phyloP scores from a whole-genome alignment of 176 grass and related monocot species.

The Miscanthus lutarioriparius region DNA sequence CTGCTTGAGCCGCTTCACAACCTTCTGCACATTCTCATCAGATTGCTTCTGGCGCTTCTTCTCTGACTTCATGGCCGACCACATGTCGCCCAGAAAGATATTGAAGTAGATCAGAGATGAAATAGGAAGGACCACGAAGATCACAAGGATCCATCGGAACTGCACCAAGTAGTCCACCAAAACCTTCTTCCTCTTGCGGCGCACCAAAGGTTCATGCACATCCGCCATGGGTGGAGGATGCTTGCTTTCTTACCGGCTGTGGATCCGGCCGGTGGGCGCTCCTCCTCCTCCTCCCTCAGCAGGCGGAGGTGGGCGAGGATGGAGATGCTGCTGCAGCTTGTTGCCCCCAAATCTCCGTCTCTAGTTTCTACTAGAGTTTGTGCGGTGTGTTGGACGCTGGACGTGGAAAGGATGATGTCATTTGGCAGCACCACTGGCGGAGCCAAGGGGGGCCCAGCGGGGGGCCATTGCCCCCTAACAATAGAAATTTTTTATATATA shows the following conservation, averaged over 20 bases:
- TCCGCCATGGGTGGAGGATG: conserved; percentile 66
- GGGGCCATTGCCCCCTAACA: no score
- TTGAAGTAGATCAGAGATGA: conserved; percentile 72
- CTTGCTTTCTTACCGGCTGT: background rate
- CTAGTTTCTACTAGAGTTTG: no score
- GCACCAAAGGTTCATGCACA: conserved; percentile 55
- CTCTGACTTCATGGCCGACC: conserved; percentile 79
- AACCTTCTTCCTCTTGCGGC: conserved; percentile 70
- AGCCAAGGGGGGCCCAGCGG: no score
- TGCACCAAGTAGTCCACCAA: conserved; percentile 78
- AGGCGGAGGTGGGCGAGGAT: no score
- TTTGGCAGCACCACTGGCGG: no score
- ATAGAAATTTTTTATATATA: no score
- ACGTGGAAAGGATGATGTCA: no score
- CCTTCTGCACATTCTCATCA: conserved; percentile 72
- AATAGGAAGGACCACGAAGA: conserved; percentile 79
- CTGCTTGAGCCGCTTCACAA: conserved; percentile 84
- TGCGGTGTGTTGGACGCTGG: no score
- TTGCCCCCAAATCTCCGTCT: no score
- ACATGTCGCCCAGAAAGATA: conserved; percentile 63
- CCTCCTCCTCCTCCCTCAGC: no score
- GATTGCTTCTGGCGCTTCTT: conserved; percentile 72
- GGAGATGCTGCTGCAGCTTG: no score
- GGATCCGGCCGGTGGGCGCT: background rate
- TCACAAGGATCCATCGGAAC: conserved; percentile 84